Evolutionary conservation across 805 yeast species (phyloP).

Genomic region (Candida manassasensis): DNA sequence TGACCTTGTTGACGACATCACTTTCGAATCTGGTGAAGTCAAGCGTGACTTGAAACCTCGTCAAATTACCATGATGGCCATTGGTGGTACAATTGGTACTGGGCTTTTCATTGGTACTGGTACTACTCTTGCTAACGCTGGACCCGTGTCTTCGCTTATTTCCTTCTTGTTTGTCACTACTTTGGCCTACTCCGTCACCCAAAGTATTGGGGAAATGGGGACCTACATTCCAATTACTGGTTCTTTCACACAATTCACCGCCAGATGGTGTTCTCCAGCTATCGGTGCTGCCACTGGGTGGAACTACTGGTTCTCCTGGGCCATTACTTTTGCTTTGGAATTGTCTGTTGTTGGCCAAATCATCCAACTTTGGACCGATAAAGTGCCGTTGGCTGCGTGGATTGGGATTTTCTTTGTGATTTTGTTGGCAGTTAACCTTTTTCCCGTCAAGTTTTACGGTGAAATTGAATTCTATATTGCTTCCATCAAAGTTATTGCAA

Average conservation of each 20-base stretch:
- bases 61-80: constrained; percentile 76
- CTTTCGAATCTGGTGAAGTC: neutral
- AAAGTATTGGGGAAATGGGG: constrained; percentile 77
- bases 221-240: constrained; percentile 67
- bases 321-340: constrained; percentile 71
- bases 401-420: constrained; percentile 60
- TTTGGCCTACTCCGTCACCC: constrained; percentile 61
- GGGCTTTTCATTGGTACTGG: constrained; percentile 79
- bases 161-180: constrained; percentile 64
- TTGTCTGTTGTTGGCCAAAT: constrained; percentile 66
- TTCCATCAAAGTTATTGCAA: constrained; percentile 59
- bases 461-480: constrained; percentile 77
- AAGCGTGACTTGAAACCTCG: constrained; percentile 45
- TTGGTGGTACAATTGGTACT: constrained; percentile 82
- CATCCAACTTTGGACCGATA: constrained; percentile 59
- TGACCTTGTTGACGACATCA: neutral
- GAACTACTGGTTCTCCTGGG: constrained; percentile 76
- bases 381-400: constrained; percentile 72
- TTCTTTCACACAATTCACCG: constrained; percentile 64
- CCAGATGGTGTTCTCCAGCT: constrained; percentile 65
- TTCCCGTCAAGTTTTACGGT: constrained; percentile 69
- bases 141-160: constrained; percentile 66
- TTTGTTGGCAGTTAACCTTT: constrained; percentile 49
- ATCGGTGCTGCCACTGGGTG: constrained; percentile 70
- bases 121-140: constrained; percentile 55